Evolutionary conservation across 2,329 filamentous ascomycete species (phyloP).

Genomic region (Alternaria panax): DNA sequence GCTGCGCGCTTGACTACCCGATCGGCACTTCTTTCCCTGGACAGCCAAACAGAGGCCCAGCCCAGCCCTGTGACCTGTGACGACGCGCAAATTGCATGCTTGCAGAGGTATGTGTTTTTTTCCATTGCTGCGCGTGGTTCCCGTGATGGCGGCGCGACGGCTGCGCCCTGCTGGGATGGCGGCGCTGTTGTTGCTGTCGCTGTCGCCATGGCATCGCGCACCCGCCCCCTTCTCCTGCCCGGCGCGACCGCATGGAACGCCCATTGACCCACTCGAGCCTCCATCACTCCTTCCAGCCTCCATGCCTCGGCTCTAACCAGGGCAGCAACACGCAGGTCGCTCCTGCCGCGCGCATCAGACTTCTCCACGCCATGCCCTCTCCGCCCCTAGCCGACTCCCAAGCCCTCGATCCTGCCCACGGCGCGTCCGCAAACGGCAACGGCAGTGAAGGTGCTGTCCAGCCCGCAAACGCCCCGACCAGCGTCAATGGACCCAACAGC

Average conservation of each 20-base stretch:
- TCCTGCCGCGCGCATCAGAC: slow-evolving; percentile 37
- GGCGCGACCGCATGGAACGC: slow-evolving; percentile 38
- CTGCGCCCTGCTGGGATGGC: slow-evolving; percentile 25
- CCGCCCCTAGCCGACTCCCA: slow-evolving; percentile 38
- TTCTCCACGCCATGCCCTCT: slow-evolving; percentile 46
- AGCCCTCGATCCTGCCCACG: slow-evolving; percentile 34
- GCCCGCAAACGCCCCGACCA: slow-evolving; percentile 36
- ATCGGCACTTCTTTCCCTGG: slow-evolving; percentile 47
- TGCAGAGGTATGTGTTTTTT: slow-evolving; percentile 47
- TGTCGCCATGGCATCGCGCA: slow-evolving; percentile 21
- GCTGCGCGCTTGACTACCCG: slow-evolving; percentile 37
- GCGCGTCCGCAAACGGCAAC: slow-evolving; percentile 45
- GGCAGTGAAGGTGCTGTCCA: slow-evolving; percentile 45
- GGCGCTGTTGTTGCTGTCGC: slow-evolving; percentile 22
- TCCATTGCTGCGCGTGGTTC: background rate
- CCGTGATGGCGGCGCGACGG: slow-evolving; percentile 20
- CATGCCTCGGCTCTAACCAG: slow-evolving; percentile 42
- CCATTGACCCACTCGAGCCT: slow-evolving; percentile 26
- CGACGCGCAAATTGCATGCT: slow-evolving; percentile 51
- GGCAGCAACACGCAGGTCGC: slow-evolving; percentile 39
- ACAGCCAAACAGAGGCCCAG: slow-evolving; percentile 48
- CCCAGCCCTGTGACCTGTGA: slow-evolving; percentile 48
- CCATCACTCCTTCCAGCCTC: slow-evolving; percentile 22
- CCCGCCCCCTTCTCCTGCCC: slow-evolving; percentile 30
- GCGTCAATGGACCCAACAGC: slow-evolving; percentile 35